Percentiles rank a stretch among this genome's conserved stretches.
phyloP scores from a whole-genome alignment of 345 rosid species.

The Euphorbia peplus region DNA sequence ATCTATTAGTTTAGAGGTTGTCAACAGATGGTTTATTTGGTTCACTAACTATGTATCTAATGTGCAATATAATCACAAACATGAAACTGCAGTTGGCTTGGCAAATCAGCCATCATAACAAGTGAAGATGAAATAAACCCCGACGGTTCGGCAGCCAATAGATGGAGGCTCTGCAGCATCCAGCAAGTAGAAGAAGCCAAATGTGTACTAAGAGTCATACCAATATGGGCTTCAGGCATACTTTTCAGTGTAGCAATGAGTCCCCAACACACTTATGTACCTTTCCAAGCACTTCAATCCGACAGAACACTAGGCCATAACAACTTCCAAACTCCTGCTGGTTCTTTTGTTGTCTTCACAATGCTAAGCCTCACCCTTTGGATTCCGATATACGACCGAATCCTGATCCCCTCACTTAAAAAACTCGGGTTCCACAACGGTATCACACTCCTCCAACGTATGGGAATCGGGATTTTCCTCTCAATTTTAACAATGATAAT shows the following conservation, averaged over 20 bases:
- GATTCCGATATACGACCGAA: conserved; percentile 52
- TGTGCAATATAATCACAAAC: no score
- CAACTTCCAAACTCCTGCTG: conserved; percentile 49
- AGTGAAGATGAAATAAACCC: conserved; percentile 37
- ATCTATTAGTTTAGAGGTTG: no score
- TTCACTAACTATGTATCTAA: no score
- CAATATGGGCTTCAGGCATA: conserved; percentile 54
- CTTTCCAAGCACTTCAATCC: conserved; percentile 57
- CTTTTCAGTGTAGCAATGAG: conserved; percentile 35
- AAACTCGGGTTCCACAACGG: conserved; percentile 37
- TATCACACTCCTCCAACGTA: conserved; percentile 26
- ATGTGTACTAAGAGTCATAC: conserved; percentile 49
- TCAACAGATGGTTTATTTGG: no score
- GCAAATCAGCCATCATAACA: conserved; percentile 56
- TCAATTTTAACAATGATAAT: conserved; percentile 4
- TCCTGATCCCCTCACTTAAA: conserved; percentile 41
- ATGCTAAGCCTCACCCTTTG: conserved; percentile 51
- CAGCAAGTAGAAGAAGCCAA: conserved; percentile 72
- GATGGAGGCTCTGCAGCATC: conserved; percentile 62
- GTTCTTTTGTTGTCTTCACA: conserved; percentile 42
- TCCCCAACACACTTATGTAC: conserved; percentile 52
- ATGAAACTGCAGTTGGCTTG: conserved; percentile 36
- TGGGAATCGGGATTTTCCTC: conserved; percentile 21
- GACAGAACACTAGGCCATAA: conserved; percentile 40
- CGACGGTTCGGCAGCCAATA: conserved; percentile 45